phyloP scores from a whole-genome alignment of 441 rosid species.

The Aquilaria agallochum region DNA sequence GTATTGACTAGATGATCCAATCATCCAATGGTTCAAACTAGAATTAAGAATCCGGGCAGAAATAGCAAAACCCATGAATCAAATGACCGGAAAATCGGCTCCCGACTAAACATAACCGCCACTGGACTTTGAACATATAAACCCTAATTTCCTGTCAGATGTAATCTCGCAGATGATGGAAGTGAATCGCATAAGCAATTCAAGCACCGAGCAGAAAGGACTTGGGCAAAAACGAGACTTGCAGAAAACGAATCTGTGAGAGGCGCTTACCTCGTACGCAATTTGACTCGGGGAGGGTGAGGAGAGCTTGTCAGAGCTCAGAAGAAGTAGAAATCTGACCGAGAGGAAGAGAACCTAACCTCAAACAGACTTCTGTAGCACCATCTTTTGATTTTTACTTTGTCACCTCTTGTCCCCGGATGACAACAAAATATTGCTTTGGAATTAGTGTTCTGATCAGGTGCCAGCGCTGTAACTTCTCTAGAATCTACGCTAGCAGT shows the following conservation, averaged over 20 bases:
- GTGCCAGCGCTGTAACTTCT: background rate
- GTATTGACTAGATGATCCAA: constrained; percentile 14
- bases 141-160: constrained; percentile 26
- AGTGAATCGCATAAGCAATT: background rate
- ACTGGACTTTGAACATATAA: constrained; percentile 13
- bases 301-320: constrained; percentile 9
- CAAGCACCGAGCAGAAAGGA: constrained; percentile 6
- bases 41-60: constrained; percentile 12
- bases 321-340: constrained; percentile 11
- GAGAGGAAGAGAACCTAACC: constrained; percentile 12
- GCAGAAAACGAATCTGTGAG: constrained; percentile 15
- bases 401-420: constrained; percentile 15
- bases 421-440: background rate
- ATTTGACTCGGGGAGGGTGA: constrained; percentile 12
- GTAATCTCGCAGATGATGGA: constrained; percentile 12
- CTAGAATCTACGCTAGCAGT: too few relatives aligned
- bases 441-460: background rate
- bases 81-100: constrained; percentile 8
- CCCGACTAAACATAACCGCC: background rate
- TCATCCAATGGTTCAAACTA: constrained; percentile 15
- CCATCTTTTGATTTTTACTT: constrained; percentile 14
- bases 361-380: background rate
- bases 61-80: constrained; percentile 20
- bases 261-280: constrained; percentile 16
- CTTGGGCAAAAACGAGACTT: constrained; percentile 1